Evolutionary conservation across 1,284 basidiomycete genomes (phyloP), one percentile per base, ranked within the genome.

Genomic region (Neolentinus lepideus): DNA sequence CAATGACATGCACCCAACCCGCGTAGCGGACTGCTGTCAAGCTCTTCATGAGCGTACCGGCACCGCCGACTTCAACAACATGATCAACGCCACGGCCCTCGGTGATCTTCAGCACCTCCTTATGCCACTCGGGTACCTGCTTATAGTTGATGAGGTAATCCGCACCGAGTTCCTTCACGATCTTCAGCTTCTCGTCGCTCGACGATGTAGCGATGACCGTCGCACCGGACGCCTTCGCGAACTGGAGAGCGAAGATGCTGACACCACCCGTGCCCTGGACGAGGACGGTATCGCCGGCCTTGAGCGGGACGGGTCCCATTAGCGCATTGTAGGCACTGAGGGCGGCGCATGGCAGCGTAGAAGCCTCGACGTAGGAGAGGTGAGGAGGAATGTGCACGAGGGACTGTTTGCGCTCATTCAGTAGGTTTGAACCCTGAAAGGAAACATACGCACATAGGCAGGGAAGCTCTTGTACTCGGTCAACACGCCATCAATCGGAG

Each of bases 171-270:
- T 62, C 56, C 60, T 62, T 63, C 8, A 67, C 67, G 12, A 57
- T 46, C 55, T 67, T 60, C 35, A 72, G 69, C 64, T 78, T 78
- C 36, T 68, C 69, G 59, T 77, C 72, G 2, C 70, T 72, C 3
- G 73, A 75, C 0, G 73, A 75, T 1, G 76, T 77, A 52, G 69
- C 69, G 62, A 78, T 73, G 38, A 71, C 72, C 10, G 65, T 67
- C 21, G 71, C 73, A 9, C 75, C 75, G 0, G 68, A 66, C 0
- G 71, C 70, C 21, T 69, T 66, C 2, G 71, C 75, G 52, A 77
- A 57, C 62, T 77, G 75, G 8, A 69, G 51, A 2, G 64, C 68
- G 61, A 71, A 65, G 59, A 63, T 68, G n/a, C 57, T 61, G 24
- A 74, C 73, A 27, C 74, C 71, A 16, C 75, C 74, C 2, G 73